Conservation (phyloP, 495 filamentous ascomycete genomes). For the Pseudomonodictys pantanalensis region DNA sequence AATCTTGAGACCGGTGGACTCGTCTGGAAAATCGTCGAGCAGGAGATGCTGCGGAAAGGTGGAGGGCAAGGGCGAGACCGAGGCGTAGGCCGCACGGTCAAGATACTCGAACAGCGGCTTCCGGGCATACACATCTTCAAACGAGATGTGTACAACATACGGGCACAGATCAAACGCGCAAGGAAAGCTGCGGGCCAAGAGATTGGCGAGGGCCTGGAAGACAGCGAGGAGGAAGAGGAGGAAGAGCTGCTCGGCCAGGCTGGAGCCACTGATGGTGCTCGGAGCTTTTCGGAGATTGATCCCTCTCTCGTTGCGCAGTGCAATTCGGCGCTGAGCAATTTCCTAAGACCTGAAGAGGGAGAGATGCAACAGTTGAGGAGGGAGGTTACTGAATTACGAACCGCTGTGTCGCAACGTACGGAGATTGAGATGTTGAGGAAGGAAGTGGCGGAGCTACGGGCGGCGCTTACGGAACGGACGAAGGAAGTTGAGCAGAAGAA, state of each 20-base stretch:
- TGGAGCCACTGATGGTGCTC: neutral
- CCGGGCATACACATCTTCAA: slow-evolving; percentile 34
- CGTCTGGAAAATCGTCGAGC: slow-evolving; percentile 31
- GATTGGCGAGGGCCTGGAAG: slow-evolving; percentile 25
- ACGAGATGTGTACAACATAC: slow-evolving; percentile 34
- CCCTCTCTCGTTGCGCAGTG: slow-evolving; percentile 27
- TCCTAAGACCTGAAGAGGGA: slow-evolving; percentile 6
- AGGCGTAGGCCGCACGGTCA: slow-evolving; percentile 25
- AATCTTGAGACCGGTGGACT: slow-evolving; percentile 22
- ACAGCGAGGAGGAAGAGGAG: slow-evolving; percentile 9
- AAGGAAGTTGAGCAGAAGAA: slow-evolving; percentile 19
- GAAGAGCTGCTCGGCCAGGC: too few species aligned
- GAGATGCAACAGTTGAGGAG: slow-evolving; percentile 20
- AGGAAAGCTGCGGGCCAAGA: slow-evolving; percentile 26
- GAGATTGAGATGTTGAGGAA: slow-evolving; percentile 14
- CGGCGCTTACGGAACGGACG: slow-evolving; percentile 6
- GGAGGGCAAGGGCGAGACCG: slow-evolving; percentile 28
- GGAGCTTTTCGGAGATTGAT: slow-evolving; percentile 22
- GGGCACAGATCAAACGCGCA: slow-evolving; percentile 32
- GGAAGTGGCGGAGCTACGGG: slow-evolving; percentile 17
- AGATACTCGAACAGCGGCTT: slow-evolving; percentile 24
- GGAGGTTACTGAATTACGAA: slow-evolving; percentile 16
- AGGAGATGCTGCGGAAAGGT: slow-evolving; percentile 31
- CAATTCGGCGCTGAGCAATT: slow-evolving; percentile 20
- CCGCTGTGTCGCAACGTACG: slow-evolving; percentile 4